Evolutionary conservation across 192 early-diverging fungal species (phyloP).

Genomic region (Entomortierella beljakovae): DNA sequence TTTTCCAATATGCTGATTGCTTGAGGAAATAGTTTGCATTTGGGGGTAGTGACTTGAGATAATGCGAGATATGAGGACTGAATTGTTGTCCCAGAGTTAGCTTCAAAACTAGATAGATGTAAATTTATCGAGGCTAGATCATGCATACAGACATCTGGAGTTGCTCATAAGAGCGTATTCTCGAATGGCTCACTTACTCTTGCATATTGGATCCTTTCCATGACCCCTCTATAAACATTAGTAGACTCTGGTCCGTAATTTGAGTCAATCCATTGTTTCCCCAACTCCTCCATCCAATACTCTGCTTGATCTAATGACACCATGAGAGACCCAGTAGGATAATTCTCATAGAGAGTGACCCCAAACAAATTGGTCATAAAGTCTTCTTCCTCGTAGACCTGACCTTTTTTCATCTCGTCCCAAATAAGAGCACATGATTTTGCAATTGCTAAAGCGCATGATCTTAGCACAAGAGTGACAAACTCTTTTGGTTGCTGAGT

Average conservation of each 20-base stretch:
- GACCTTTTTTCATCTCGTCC: constrained; percentile 67
- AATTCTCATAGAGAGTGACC: constrained; percentile 58
- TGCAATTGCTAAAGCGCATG: constrained; percentile 60
- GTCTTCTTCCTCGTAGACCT: constrained; percentile 73
- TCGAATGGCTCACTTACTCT: constrained; percentile 36
- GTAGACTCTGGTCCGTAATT: constrained; percentile 11
- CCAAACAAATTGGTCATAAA: constrained; percentile 70
- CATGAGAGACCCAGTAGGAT: constrained; percentile 44
- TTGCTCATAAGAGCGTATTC: background rate
- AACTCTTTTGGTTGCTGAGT: constrained; percentile 44
- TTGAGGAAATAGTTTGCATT: constrained; percentile 52
- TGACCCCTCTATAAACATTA: constrained; percentile 5
- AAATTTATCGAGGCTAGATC: background rate
- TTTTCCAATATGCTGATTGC: constrained; percentile 44
- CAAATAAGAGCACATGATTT: constrained; percentile 64
- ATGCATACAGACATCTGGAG: background rate
- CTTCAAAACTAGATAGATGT: background rate
- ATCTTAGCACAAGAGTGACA: constrained; percentile 55
- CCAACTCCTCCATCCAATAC: constrained; percentile 44
- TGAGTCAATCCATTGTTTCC: constrained; percentile 46
- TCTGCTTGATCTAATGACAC: constrained; percentile 53
- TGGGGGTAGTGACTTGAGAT: constrained; percentile 56
- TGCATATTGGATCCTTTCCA: constrained; percentile 24
- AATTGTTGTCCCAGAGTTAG: constrained; percentile 44
- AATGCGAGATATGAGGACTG: constrained; percentile 58